phyloP scores from a whole-genome alignment of 805 yeast genomes.

The Wickerhamomyces chambardii region DNA sequence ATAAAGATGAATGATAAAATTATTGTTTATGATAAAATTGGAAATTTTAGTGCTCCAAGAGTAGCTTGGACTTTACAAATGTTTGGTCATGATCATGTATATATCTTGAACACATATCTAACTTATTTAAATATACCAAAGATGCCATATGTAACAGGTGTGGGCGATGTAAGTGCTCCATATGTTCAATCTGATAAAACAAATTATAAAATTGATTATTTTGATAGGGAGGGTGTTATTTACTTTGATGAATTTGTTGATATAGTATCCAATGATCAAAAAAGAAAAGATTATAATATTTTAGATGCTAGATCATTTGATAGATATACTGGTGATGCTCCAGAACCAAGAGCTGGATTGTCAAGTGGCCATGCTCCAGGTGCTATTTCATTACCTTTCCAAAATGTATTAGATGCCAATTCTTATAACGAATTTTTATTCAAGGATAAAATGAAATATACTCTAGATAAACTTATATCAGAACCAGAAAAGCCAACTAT shows the following conservation, averaged over 20 bases:
- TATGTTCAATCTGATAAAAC: conserved; percentile 12
- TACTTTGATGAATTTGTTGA: conserved; percentile 57
- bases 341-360: conserved; percentile 87
- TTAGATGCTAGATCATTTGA: conserved; percentile 78
- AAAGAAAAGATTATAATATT: conserved; percentile 38
- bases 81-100: conserved; percentile 68
- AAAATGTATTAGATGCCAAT: conserved; percentile 42
- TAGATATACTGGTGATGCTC: conserved; percentile 69
- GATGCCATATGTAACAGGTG: conserved; percentile 30
- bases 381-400: conserved; percentile 69
- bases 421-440: too few species aligned
- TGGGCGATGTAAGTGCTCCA: conserved; percentile 1
- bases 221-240: conserved; percentile 42
- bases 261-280: conserved; percentile 39
- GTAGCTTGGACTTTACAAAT: conserved; percentile 85
- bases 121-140: conserved; percentile 45
- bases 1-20: conserved; percentile 45
- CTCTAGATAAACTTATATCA: too few species aligned
- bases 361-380: conserved; percentile 89
- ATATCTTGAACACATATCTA: conserved; percentile 61
- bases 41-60: conserved; percentile 83
- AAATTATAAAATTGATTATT: conserved; percentile 25
- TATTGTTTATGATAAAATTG: conserved; percentile 78
- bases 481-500: conserved; percentile 55
- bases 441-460: too few species aligned